Evolutionary conservation across 495 filamentous ascomycete species (phyloP).

Genomic region (Penicillium cinerascens): DNA sequence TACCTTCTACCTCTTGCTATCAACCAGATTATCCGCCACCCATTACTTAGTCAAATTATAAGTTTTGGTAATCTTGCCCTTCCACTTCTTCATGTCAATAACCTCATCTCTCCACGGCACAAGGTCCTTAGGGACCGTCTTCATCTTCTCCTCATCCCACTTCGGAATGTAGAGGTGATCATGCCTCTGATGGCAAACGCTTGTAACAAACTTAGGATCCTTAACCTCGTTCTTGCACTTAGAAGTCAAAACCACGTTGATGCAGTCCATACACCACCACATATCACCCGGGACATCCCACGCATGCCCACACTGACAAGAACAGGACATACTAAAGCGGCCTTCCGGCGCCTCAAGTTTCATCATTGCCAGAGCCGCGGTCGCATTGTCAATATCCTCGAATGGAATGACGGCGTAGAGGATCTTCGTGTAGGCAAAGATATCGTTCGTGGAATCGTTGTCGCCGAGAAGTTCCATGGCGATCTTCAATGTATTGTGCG

Average conservation of each 20-base stretch:
- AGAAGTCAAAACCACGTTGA: background rate
- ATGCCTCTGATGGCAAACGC: slow-evolving; percentile 2
- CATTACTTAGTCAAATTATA: slow-evolving; percentile 25
- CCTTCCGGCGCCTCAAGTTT: background rate
- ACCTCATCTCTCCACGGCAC: slow-evolving; percentile 5
- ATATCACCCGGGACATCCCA: slow-evolving; percentile 7
- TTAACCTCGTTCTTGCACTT: background rate
- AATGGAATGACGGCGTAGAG: slow-evolving; percentile 5
- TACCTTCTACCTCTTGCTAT: too few species aligned
- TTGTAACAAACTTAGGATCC: background rate
- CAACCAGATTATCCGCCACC: too few species aligned
- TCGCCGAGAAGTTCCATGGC: slow-evolving; percentile 11
- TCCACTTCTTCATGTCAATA: slow-evolving; percentile 11
- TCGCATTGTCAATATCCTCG: slow-evolving; percentile 3
- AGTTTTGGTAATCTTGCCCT: slow-evolving; percentile 18
- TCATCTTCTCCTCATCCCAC: background rate
- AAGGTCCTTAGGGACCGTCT: background rate
- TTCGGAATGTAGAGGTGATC: background rate
- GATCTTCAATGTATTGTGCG: slow-evolving; percentile 3
- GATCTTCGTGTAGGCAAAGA: slow-evolving; percentile 3
- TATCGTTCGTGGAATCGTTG: slow-evolving; percentile 8
- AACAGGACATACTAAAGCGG: background rate
- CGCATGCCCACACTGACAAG: background rate
- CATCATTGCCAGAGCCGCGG: slow-evolving; percentile 5
- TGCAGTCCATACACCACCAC: slow-evolving; percentile 12